These are phyloP conservation scores for Cucurbita pepo DNA, from an alignment of 306 rosid genomes.

Conservation along the genomic window DNA sequence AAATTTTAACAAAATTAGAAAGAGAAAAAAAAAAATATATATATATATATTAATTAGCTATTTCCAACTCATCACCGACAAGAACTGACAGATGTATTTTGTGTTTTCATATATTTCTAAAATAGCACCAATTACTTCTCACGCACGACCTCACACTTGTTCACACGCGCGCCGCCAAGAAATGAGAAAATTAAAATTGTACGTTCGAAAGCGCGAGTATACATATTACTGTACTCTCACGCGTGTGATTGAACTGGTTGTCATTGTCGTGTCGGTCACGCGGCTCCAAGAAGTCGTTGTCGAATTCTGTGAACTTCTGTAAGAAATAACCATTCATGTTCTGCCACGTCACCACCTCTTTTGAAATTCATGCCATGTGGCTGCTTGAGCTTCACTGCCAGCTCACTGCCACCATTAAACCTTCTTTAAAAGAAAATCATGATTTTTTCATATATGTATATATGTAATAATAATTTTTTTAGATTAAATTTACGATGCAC, in stretches of 20 bases:
- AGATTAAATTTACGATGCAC: too few species aligned
- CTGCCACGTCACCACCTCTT: background rate
- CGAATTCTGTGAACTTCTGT: background rate
- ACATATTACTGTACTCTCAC: background rate
- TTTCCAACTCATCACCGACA: slow-evolving; percentile 5
- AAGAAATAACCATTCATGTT: background rate
- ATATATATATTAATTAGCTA: too few species aligned
- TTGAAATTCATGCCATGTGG: background rate
- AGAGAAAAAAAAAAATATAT: too few species aligned
- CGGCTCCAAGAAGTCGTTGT: background rate
- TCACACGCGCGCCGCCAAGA: background rate
- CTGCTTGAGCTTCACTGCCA: background rate
- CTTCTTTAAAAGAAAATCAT: too few species aligned
- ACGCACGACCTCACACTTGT: background rate
- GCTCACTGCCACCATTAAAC: background rate
- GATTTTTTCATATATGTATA: too few species aligned
- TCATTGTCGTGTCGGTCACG: background rate
- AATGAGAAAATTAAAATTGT: too few species aligned
- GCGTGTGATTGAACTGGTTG: background rate
- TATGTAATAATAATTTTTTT: too few species aligned
- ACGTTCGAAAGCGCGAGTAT: background rate
- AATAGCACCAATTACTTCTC: background rate
- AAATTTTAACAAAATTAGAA: too few species aligned
- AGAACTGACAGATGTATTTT: background rate
- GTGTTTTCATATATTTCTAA: background rate